phyloP scores from a whole-genome alignment of 305 asterid species.

The Plantago coronopus region DNA sequence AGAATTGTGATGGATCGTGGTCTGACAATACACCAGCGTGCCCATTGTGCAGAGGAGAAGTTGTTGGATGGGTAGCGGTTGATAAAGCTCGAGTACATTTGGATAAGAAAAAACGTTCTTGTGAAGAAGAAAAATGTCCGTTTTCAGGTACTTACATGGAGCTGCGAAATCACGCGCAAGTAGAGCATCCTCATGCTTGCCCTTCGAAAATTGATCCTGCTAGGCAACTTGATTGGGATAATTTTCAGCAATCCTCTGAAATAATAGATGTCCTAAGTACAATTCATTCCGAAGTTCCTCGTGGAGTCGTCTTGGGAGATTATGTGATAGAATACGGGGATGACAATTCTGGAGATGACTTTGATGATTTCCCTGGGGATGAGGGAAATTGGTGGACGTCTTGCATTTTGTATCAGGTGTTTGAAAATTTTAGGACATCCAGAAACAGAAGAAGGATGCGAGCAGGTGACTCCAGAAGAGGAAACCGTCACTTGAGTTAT shows the following conservation, averaged over 20 bases:
- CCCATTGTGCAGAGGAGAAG: constrained; percentile 83
- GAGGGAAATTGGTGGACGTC: constrained; percentile 80
- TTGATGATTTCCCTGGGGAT: constrained; percentile 54
- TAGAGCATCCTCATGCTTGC: constrained; percentile 70
- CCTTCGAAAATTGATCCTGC: constrained; percentile 81
- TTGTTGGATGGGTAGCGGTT: constrained; percentile 68
- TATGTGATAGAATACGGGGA: constrained; percentile 86
- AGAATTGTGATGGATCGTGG: constrained; percentile 23
- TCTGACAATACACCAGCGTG: constrained; percentile 47
- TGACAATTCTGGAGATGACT: constrained; percentile 68
- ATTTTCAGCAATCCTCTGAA: constrained; percentile 81
- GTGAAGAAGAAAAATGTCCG: constrained; percentile 65
- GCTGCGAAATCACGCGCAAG: constrained; percentile 60
- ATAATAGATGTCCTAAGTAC: constrained; percentile 77
- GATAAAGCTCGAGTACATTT: constrained; percentile 57
- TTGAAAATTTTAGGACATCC: constrained; percentile 59
- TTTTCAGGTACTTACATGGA: constrained; percentile 60
- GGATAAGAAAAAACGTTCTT: constrained; percentile 59
- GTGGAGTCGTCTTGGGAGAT: constrained; percentile 78
- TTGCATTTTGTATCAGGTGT: constrained; percentile 72
- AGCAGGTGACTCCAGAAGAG: constrained; percentile 57
- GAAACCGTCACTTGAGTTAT: constrained; percentile 48
- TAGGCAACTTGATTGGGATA: constrained; percentile 82
- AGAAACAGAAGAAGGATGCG: constrained; percentile 78
- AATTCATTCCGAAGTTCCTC: constrained; percentile 72